Percentiles rank a stretch among this genome's conserved stretches.
Conservation (phyloP, 2,329 filamentous ascomycete genomes). For the Camillea tinctor region DNA sequence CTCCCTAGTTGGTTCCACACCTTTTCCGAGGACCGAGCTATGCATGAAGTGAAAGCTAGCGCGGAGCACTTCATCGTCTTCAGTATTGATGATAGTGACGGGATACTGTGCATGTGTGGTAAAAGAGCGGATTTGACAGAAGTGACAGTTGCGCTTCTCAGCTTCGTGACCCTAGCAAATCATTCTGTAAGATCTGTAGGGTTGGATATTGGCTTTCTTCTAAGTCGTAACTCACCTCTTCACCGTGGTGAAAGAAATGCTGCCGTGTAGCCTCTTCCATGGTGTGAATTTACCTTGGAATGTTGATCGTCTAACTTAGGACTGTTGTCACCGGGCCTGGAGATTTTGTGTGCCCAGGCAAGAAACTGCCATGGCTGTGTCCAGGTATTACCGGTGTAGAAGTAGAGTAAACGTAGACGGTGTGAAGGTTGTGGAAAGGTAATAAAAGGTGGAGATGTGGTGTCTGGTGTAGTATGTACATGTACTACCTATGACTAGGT, state of each 20-base stretch:
- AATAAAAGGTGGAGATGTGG: too few species aligned
- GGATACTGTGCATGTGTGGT: constrained; percentile 47
- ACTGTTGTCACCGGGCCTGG: constrained; percentile 7
- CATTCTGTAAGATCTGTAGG: background rate
- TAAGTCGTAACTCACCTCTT: constrained; percentile 33
- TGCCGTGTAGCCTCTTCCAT: constrained; percentile 47
- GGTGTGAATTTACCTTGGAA: constrained; percentile 1
- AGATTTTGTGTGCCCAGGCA: background rate
- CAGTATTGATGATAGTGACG: constrained; percentile 63
- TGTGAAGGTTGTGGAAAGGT: too few species aligned
- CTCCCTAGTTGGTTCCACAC: constrained; percentile 57
- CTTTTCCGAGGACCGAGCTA: constrained; percentile 55
- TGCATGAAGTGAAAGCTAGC: constrained; percentile 68
- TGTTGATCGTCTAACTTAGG: background rate
- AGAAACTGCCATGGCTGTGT: constrained; percentile 9
- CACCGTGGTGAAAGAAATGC: constrained; percentile 52
- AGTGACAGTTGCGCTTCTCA: constrained; percentile 53
- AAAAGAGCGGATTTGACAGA: constrained; percentile 60
- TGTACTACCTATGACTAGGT: too few species aligned
- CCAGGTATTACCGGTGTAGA: too few species aligned
- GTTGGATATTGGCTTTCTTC: constrained; percentile 13
- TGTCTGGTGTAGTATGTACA: too few species aligned
- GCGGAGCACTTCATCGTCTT: constrained; percentile 57
- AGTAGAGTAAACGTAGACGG: too few species aligned
- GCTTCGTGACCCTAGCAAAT: constrained; percentile 33